Conservation (phyloP, 1,284 basidiomycete genomes). For the Austropuccinia psidii region DNA sequence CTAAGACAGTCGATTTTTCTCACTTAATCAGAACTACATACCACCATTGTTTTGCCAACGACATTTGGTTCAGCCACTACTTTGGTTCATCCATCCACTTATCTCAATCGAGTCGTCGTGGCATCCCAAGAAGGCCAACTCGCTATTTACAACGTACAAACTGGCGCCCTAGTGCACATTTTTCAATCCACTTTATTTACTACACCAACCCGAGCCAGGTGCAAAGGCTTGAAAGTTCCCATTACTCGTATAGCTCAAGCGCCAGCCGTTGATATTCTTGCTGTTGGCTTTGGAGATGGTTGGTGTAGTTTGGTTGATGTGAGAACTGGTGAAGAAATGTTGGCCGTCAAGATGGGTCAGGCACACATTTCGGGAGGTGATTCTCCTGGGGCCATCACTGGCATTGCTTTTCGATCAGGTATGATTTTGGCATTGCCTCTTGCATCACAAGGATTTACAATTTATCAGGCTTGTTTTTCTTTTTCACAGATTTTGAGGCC, state of each 20-base stretch:
- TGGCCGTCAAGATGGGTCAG: slow-evolving; percentile 67
- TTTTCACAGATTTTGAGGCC: slow-evolving; percentile 37
- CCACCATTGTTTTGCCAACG: slow-evolving; percentile 63
- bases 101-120: slow-evolving; percentile 90
- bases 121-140: slow-evolving; percentile 71
- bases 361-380: slow-evolving; percentile 41
- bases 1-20: slow-evolving; percentile 21
- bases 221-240: slow-evolving; percentile 49
- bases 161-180: slow-evolving; percentile 56
- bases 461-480: slow-evolving; percentile 6
- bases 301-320: slow-evolving; percentile 83
- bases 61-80: slow-evolving; percentile 69
- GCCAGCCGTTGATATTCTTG: slow-evolving; percentile 91
- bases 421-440: slow-evolving; percentile 43
- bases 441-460: slow-evolving; percentile 6
- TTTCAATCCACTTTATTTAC: slow-evolving; percentile 6
- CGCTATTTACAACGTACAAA: slow-evolving; percentile 89
- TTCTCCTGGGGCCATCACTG: slow-evolving; percentile 65
- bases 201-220: slow-evolving; percentile 43
- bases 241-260: slow-evolving; percentile 79
- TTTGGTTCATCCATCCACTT: slow-evolving; percentile 87
- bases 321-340: slow-evolving; percentile 74
- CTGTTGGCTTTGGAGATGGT: slow-evolving; percentile 79
- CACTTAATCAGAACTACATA: slow-evolving; percentile 53
- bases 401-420: slow-evolving; percentile 82